phyloP scores from a whole-genome alignment of 2,329 filamentous ascomycete genomes.

The Orbilia javanica region DNA sequence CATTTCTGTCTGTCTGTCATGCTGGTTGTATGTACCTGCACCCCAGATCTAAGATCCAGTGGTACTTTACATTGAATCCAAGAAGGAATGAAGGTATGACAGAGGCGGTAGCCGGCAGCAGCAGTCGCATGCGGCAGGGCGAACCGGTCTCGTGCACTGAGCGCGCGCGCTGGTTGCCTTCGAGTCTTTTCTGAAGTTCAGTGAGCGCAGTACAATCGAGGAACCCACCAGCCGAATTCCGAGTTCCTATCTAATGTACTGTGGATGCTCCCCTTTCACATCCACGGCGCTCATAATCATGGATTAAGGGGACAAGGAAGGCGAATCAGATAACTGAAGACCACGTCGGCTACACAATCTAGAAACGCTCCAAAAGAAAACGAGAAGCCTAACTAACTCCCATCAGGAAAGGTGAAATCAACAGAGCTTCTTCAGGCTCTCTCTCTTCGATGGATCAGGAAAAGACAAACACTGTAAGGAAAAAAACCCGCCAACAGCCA shows the following conservation, averaged over 20 bases:
- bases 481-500: constrained; percentile 18
- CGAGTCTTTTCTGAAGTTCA: not conserved
- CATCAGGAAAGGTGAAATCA: constrained; percentile 34
- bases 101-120: too few relatives aligned
- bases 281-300: constrained; percentile 19
- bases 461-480: constrained; percentile 15
- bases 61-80: not conserved
- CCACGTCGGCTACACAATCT: constrained; percentile 52
- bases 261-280: constrained; percentile 7
- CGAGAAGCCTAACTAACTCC: constrained; percentile 29
- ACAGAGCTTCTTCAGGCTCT: too few relatives aligned
- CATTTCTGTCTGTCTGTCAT: not conserved
- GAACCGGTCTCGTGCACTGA: constrained; percentile 20
- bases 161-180: not conserved
- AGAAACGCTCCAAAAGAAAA: constrained; percentile 34
- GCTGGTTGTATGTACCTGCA: constrained; percentile 15
- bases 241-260: constrained; percentile 28
- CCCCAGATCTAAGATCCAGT: constrained; percentile 43
- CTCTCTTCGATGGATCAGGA: constrained; percentile 21
- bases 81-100: not conserved
- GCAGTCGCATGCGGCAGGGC: constrained; percentile 27
- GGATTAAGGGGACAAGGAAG: constrained; percentile 6
- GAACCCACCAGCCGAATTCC: constrained; percentile 29
- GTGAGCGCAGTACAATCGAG: constrained; percentile 1
- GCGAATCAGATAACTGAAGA: constrained; percentile 42